Evolutionary conservation across 2,329 filamentous ascomycete genomes (phyloP).

Genomic region (Colletotrichum sp.): DNA sequence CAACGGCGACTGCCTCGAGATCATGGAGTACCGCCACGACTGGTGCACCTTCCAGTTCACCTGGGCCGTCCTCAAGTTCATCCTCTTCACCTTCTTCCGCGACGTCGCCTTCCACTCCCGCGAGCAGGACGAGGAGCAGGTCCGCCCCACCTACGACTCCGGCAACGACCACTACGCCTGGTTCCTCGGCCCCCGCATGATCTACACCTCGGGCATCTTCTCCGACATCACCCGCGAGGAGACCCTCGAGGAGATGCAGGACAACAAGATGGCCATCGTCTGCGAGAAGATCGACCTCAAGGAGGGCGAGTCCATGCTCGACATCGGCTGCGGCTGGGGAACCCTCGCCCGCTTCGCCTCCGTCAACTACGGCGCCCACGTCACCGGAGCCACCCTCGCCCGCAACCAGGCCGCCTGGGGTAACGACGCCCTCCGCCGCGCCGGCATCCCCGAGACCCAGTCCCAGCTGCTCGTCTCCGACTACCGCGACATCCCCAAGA

Average conservation of each 20-base stretch:
- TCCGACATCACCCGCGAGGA: slow-evolving; percentile 88
- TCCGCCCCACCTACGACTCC: slow-evolving; percentile 96
- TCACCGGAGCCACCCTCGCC: slow-evolving; percentile 90
- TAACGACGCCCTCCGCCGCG: slow-evolving; percentile 84
- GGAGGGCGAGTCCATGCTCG: slow-evolving; percentile 81
- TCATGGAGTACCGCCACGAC: slow-evolving; percentile 93
- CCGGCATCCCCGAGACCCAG: slow-evolving; percentile 84
- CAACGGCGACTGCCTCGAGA: slow-evolving; percentile 89
- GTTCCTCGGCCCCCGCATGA: slow-evolving; percentile 98
- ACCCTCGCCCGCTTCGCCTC: slow-evolving; percentile 93
- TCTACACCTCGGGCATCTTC: slow-evolving; percentile 96
- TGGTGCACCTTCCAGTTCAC: slow-evolving; percentile 97
- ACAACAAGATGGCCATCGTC: slow-evolving; percentile 94
- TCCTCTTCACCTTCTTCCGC: slow-evolving; percentile 81
- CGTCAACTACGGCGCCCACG: slow-evolving; percentile 85
- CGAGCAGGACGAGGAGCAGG: slow-evolving; percentile 96
- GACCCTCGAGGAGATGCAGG: slow-evolving; percentile 91
- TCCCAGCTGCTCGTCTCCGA: slow-evolving; percentile 94
- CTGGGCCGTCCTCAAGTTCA: slow-evolving; percentile 81
- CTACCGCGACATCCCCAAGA: slow-evolving; percentile 90
- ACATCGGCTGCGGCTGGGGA: slow-evolving; percentile 98
- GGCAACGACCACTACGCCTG: slow-evolving; percentile 98
- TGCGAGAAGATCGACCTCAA: slow-evolving; percentile 94
- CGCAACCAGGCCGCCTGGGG: slow-evolving; percentile 98
- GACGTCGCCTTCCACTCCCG: slow-evolving; percentile 93